These are phyloP conservation scores for Mortierella hygrophila DNA, from an alignment of 192 early-diverging fungal genomes.

Conservation along the genomic window DNA sequence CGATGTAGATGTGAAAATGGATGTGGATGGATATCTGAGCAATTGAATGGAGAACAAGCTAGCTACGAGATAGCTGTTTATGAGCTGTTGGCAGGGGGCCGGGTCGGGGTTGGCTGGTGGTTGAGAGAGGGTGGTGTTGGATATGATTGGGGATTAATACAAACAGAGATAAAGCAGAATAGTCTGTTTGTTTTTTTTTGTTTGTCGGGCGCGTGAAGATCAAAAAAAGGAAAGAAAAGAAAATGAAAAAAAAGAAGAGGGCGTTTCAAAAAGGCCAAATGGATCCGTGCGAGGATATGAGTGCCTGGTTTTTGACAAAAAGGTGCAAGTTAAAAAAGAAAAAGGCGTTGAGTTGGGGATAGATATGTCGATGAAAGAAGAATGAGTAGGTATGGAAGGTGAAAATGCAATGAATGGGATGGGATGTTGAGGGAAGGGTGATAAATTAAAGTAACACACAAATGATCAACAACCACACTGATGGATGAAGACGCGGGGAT, in stretches of 20 bases:
- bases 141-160: neutral
- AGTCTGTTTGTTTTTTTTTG: neutral
- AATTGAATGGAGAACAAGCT: neutral
- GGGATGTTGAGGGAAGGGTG: neutral
- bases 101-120: neutral
- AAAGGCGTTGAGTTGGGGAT: neutral
- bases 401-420: neutral
- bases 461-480: neutral
- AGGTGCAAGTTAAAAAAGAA: neutral
- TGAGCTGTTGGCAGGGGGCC: neutral
- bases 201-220: neutral
- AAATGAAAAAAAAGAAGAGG: constrained; percentile 14
- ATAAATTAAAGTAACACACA: neutral
- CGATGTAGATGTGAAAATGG: too few species aligned
- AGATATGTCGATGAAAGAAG: neutral
- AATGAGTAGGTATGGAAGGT: neutral
- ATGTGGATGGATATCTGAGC: neutral
- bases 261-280: constrained; percentile 1
- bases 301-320: neutral
- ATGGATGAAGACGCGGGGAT: neutral
- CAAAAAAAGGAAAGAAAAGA: neutral
- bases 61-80: neutral
- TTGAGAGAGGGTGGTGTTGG: neutral
- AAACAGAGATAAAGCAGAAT: too few species aligned
- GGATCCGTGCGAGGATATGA: neutral